A percentile compares a stretch with the other conserved stretches of the same genome.
Conservation (phyloP, 1,284 basidiomycete genomes). For the Ustilago loliicola region DNA sequence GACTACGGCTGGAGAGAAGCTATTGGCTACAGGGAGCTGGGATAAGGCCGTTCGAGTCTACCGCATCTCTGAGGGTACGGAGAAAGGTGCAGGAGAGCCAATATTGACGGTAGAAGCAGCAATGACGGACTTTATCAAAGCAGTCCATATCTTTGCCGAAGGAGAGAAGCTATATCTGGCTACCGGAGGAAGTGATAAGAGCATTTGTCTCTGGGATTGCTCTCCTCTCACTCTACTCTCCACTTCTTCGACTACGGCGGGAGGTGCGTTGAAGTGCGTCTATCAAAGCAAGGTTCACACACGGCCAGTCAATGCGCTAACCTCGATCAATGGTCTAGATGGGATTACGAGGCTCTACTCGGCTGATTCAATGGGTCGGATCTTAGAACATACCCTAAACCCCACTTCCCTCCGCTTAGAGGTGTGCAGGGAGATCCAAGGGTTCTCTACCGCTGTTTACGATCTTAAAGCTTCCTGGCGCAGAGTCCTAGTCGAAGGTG, state of each 20-base stretch:
- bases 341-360: conserved; percentile 34
- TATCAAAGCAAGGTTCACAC: conserved; percentile 38
- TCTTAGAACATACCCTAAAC: conserved; percentile 37
- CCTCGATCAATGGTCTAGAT: conserved; percentile 8
- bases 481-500: conserved; percentile 17
- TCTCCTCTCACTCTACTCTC: background rate
- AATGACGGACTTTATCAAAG: conserved; percentile 54
- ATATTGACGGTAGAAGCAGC: conserved; percentile 18
- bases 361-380: conserved; percentile 51
- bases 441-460: conserved; percentile 43
- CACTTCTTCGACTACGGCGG: background rate
- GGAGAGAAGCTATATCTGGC: conserved; percentile 21
- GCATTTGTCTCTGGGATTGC: conserved; percentile 35
- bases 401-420: conserved; percentile 6
- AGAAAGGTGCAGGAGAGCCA: background rate
- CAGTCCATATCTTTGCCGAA: conserved; percentile 23
- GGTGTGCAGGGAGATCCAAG: conserved; percentile 34
- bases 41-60: conserved; percentile 41
- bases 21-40: conserved; percentile 49
- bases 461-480: conserved; percentile 24
- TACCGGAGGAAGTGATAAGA: conserved; percentile 47
- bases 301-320: conserved; percentile 40
- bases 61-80: background rate
- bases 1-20: background rate
- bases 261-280: conserved; percentile 6